Conservation (phyloP, 805 yeast species). For the Metschnikowia lachancei region DNA sequence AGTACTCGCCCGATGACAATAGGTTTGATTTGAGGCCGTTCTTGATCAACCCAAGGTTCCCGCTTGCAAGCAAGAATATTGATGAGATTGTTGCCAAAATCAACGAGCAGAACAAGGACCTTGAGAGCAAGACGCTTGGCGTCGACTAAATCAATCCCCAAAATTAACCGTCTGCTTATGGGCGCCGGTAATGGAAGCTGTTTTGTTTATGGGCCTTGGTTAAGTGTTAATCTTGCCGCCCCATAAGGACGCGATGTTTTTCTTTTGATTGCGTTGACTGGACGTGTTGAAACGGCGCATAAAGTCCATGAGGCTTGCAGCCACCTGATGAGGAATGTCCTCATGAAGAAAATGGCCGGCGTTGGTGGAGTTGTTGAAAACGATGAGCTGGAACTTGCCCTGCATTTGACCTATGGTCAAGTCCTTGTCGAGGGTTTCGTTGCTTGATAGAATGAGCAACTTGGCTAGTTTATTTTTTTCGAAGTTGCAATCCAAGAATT, state of each 20-base stretch:
- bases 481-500: constrained; percentile 38
- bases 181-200: too few species aligned
- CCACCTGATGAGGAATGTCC: constrained; percentile 72
- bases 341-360: constrained; percentile 96
- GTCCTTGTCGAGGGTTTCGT: constrained; percentile 81
- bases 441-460: constrained; percentile 78
- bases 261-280: constrained; percentile 28
- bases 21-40: constrained; percentile 96
- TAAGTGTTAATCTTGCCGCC: constrained; percentile 26
- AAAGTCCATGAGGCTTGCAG: constrained; percentile 51
- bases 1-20: constrained; percentile 96
- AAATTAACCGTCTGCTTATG: too few species aligned
- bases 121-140: constrained; percentile 34
- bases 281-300: constrained; percentile 45
- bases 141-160: constrained; percentile 41
- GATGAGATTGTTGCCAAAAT: constrained; percentile 68
- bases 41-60: constrained; percentile 81
- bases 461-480: constrained; percentile 44
- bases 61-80: constrained; percentile 87
- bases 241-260: constrained; percentile 38
- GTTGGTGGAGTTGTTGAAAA: constrained; percentile 51
- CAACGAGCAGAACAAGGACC: constrained; percentile 41
- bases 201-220: too few species aligned
- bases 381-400: constrained; percentile 88
- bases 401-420: constrained; percentile 97